Evolutionary conservation across 202 grass and related monocot species (phyloP), one percentile per base, ranked within the genome.

Genomic region (Zoysia matrella): DNA sequence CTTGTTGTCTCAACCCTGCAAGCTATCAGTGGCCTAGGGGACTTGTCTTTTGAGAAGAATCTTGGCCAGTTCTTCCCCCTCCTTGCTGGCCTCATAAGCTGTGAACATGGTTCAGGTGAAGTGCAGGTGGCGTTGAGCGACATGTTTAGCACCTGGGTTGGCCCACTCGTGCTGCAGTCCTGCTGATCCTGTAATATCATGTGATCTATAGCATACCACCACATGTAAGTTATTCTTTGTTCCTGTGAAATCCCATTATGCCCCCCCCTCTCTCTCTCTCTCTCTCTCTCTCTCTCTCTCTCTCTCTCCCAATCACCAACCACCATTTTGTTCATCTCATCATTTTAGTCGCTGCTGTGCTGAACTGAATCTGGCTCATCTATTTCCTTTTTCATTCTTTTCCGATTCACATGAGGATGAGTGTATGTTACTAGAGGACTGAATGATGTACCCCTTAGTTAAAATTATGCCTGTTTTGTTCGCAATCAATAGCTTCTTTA

Each of bases 91-190:
- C 91, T 99, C 41, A 87, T 99, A 74, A 94, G 97, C 73, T 99
- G 97, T 7, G 97, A 99, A 52, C 97, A 99, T 82, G 97, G 97
- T 12, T 99, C 97, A 2, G 83, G 86, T 10, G 97, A 99, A 53
- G 93, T 99, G 60, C 97, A 99, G 87, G 76, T 94, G 41, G 97
- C 97, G 11, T 84, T 99, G 49, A 99, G 97, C 14, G 81, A 92
- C 65, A 94, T 96, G 97, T 90, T 99, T 69, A 83, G 78, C 71
- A 86, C 93, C 56, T 90, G 90, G 79, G 93, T 96, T 84, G 97
- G 91, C 36, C 93, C 89, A 5, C 69, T 96, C 22, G 87, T 99
- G 75, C 93, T 99, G 5, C 91, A 95, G 53, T 79, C 89, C 9
- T 99, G 97, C 72, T 95, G 87, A 89, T 83, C 49, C 39, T 52